Base-by-base conservation (phyloP, 208 protist genomes). In the Lotmaria passim region DNA sequence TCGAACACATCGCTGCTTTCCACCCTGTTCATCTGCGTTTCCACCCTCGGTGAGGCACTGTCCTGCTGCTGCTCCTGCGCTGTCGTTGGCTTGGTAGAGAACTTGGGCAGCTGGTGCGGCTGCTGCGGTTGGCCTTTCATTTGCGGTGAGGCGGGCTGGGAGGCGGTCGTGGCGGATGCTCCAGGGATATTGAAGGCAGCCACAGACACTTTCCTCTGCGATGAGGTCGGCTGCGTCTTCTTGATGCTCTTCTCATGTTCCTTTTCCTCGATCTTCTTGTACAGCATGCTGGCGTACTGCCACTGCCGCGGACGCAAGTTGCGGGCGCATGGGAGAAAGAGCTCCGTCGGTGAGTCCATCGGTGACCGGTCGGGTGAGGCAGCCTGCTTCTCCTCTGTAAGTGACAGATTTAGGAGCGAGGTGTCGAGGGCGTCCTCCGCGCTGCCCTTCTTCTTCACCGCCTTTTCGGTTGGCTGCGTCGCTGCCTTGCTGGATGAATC, bases 231-330 rank as follows among this genome's bases (percentile, higher is more conserved):
- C 21, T 26, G 1, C 23, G 28, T 4, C 31, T 55, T 31, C 38
- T 58, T 46, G 4, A 1, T 24, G 5, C 48, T 43, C 41, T 28
- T 26, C 50, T 59, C 39, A 31, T 48, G 38, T 17, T 24, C 23
- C 50, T 58, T 69, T 30, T 58, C 38, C 3, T 23, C 38, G 31
- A 48, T 44, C 34, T 57, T 56, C 26, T 34, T 57, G 31, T 59
- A 26, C 8, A 61, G 56, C 10, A 61, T 48, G 56, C 38, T 61
- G 38, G 56, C 36, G 36, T 61, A 61, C 56, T 61, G 56, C 56
- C 56, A 61, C 21, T 61, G 56, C 56, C 38, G 56, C 11, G 56
- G 56, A 3, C 56, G 56, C 56, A 61, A 24, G 6, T 33, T 61
- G 38, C 36, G 56, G 7, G 56, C 23, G 10, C 30, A 61, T 0